These are phyloP conservation scores for Calonectria naviculata DNA, from an alignment of 2,329 filamentous ascomycete genomes.

Conservation along the genomic window DNA sequence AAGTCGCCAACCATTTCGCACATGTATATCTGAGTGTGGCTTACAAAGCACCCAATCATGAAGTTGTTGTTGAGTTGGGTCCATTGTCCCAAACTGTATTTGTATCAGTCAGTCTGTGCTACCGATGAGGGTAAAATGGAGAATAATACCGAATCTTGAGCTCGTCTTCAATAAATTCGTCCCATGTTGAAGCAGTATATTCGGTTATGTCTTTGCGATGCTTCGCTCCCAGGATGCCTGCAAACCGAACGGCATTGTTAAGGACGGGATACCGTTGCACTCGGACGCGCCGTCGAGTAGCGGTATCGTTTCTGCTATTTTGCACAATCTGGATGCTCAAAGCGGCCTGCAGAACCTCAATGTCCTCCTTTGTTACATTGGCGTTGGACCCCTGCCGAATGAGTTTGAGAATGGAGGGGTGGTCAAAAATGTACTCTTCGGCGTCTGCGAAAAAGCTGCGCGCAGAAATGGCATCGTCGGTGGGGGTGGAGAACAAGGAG, in stretches of 20 bases:
- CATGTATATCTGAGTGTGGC: not conserved
- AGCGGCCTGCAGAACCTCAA: constrained; percentile 20
- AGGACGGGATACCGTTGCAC: constrained; percentile 2
- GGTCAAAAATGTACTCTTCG: constrained; percentile 20
- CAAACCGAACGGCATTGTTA: not conserved
- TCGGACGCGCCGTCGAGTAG: constrained; percentile 6
- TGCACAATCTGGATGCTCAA: constrained; percentile 12
- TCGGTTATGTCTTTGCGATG: not conserved
- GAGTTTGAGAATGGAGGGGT: not conserved
- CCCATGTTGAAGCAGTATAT: constrained; percentile 4
- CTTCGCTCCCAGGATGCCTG: constrained; percentile 3
- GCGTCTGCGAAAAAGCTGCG: constrained; percentile 11
- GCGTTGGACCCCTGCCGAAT: not conserved
- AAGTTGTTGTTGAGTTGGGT: constrained; percentile 8
- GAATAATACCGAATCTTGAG: constrained; percentile 16
- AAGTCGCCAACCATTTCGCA: constrained; percentile 19
- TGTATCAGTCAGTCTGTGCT: no score
- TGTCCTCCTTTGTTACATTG: not conserved
- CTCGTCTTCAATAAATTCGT: constrained; percentile 17
- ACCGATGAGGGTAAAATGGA: no score
- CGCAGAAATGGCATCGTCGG: constrained; percentile 16
- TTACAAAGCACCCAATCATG: constrained; percentile 15
- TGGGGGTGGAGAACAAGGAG: constrained; percentile 10
- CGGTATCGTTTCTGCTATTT: constrained; percentile 8
- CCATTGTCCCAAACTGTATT: constrained; percentile 17